These are phyloP conservation scores for Mucor mucedo DNA, from an alignment of 371 early-diverging fungal genomes.

Conservation along the genomic window DNA sequence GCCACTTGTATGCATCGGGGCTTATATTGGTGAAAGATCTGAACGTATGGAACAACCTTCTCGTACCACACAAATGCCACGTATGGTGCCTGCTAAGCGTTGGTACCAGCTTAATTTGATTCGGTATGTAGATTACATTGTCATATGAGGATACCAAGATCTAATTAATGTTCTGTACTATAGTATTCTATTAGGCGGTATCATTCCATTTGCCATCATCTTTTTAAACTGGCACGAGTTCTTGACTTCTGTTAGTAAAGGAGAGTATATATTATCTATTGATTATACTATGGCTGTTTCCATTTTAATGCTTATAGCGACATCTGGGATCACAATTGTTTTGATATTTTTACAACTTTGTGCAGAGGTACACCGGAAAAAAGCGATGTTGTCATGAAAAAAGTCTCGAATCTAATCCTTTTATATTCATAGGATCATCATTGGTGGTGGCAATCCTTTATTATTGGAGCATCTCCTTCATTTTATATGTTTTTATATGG, in stretches of 20 bases:
- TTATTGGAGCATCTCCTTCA: constrained; percentile 38
- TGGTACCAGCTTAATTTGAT: constrained; percentile 45
- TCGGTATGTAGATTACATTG: constrained; percentile 26
- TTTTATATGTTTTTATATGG: constrained; percentile 46
- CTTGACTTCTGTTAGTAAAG: constrained; percentile 35
- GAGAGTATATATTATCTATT: constrained; percentile 36
- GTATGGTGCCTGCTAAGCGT: constrained; percentile 45
- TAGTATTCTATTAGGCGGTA: constrained; percentile 39
- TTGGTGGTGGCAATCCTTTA: constrained; percentile 59
- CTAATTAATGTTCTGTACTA: not conserved
- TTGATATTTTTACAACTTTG: constrained; percentile 51
- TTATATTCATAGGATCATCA: constrained; percentile 37
- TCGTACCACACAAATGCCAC: constrained; percentile 47
- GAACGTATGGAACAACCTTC: constrained; percentile 49
- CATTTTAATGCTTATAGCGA: constrained; percentile 25
- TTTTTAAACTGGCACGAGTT: constrained; percentile 49
- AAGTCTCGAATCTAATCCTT: not conserved
- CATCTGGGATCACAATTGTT: constrained; percentile 36
- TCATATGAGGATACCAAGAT: not conserved
- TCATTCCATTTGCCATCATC: constrained; percentile 49
- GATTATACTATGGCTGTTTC: constrained; percentile 21
- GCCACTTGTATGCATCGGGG: constrained; percentile 41
- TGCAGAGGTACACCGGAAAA: constrained; percentile 31
- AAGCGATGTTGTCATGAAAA: too few relatives aligned
- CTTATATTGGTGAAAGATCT: constrained; percentile 43